A percentile compares a stretch with the other conserved stretches of the same genome.
These are phyloP conservation scores for Talaromyces sp. DNA, from an alignment of 2,329 filamentous ascomycete species.

Conservation along the genomic window DNA sequence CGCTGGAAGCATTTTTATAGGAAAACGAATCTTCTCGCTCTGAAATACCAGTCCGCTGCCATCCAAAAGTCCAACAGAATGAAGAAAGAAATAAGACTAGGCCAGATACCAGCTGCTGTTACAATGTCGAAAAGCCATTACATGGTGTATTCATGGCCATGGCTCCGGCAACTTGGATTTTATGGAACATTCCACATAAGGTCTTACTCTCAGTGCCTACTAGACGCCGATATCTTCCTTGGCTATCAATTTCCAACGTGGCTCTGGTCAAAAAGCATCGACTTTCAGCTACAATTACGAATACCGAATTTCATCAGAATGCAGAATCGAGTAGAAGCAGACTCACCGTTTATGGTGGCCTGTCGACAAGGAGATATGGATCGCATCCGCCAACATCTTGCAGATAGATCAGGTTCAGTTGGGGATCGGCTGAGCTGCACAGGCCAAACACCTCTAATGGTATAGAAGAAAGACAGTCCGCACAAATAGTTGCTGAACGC, in stretches of 20 bases:
- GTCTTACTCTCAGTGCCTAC: background rate
- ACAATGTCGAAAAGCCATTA: background rate
- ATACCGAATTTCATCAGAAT: conserved; percentile 1
- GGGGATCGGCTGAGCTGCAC: background rate
- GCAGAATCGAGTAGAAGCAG: background rate
- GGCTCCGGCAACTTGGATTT: background rate
- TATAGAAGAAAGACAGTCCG: background rate
- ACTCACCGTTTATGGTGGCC: background rate
- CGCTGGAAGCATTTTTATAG: background rate
- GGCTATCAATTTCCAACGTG: conserved; percentile 5
- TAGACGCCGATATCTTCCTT: background rate
- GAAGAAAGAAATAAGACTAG: background rate
- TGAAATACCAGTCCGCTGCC: background rate
- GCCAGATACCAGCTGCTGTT: too few relatives aligned
- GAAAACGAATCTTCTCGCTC: background rate
- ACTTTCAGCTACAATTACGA: background rate
- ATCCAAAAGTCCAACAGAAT: background rate
- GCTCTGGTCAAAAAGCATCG: conserved; percentile 4
- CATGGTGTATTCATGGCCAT: background rate
- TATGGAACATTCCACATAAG: background rate
- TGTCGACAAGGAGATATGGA: background rate
- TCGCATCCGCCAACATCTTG: background rate
- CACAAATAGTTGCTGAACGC: background rate
- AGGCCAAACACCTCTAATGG: background rate
- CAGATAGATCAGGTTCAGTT: background rate